Evolutionary conservation across 176 grass and related monocot genomes (phyloP).

Genomic region (Phyllostachys edulis): DNA sequence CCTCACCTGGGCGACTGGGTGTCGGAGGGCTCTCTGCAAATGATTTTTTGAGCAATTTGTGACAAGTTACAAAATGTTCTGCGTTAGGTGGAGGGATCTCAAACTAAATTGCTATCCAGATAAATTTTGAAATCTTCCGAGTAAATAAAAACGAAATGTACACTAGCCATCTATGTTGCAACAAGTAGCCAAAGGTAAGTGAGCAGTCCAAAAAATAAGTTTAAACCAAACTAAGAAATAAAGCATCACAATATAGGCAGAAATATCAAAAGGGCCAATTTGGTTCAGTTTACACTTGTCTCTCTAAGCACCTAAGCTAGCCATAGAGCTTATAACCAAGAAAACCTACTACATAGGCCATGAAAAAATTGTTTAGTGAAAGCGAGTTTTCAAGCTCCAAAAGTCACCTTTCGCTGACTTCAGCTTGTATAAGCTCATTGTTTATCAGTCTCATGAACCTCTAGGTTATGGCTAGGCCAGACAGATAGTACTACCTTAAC

Average conservation of each 20-base stretch:
- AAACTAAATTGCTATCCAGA: conserved; percentile 3
- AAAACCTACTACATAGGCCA: not conserved
- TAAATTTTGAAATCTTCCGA: not conserved
- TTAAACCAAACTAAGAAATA: not conserved
- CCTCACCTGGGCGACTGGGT: conserved; percentile 59
- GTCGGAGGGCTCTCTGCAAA: conserved; percentile 62
- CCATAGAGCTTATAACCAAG: not conserved
- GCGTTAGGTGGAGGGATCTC: not conserved
- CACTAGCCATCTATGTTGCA: not conserved
- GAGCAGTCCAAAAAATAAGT: not conserved
- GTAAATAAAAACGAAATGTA: not conserved
- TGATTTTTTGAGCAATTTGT: conserved; percentile 6
- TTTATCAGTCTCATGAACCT: not conserved
- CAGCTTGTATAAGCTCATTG: conserved; percentile 1
- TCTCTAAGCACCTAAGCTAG: not conserved
- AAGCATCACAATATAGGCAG: not conserved
- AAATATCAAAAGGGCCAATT: not conserved
- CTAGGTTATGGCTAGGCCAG: not conserved
- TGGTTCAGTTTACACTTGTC: not conserved
- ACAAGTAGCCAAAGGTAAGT: not conserved
- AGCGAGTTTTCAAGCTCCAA: not conserved
- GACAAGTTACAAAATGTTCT: not conserved
- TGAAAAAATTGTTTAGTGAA: not conserved
- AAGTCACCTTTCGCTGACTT: not conserved
- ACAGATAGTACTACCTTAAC: not conserved